Percentiles rank a stretch among this genome's conserved stretches.
Evolutionary conservation across 495 filamentous ascomycete species (phyloP).

Genomic region (Glonium stellatum): DNA sequence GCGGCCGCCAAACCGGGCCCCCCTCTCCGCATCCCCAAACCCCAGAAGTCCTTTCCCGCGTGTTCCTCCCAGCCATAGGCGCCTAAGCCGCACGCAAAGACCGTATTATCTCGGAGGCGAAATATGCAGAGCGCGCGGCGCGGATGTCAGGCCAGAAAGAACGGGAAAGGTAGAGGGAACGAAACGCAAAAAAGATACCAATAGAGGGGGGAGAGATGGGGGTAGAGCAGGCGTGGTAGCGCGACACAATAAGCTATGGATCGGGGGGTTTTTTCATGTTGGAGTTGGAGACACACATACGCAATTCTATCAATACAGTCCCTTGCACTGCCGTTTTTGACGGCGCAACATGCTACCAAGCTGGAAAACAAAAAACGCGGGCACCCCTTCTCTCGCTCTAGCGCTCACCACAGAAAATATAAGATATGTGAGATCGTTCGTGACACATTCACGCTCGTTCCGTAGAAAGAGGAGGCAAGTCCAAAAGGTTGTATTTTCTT

Average conservation of each 20-base stretch:
- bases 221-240: not conserved
- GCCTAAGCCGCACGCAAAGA: no score
- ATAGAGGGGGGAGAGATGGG: not conserved
- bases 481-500: not conserved
- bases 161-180: no score
- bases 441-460: slow-evolving; percentile 3
- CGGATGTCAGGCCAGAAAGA: no score
- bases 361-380: not conserved
- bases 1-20: no score
- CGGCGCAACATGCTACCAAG: not conserved
- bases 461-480: not conserved
- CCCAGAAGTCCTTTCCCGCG: no score
- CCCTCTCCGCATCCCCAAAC: no score
- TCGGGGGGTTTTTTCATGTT: not conserved
- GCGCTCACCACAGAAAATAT: not conserved
- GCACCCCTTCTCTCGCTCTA: not conserved
- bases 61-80: no score
- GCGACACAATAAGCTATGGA: not conserved
- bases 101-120: no score
- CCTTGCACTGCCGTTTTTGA: not conserved
- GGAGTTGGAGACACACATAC: not conserved
- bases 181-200: no score
- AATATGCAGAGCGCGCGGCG: no score
- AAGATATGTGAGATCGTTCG: not conserved
- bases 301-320: slow-evolving; percentile 7